phyloP scores from a whole-genome alignment of 331 rosid species.

The Acacia concinna region DNA sequence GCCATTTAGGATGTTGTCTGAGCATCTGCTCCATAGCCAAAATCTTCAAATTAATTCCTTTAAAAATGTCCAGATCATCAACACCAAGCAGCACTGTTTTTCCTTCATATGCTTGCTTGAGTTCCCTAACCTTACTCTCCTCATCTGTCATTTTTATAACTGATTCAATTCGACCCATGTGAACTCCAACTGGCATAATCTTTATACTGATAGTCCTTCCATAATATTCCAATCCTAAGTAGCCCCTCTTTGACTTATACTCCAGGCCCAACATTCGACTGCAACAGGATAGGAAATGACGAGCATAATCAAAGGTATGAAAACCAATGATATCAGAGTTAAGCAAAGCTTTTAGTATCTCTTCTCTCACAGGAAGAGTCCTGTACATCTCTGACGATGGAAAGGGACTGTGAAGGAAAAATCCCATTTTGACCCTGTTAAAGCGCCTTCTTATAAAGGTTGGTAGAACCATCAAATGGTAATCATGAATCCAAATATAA shows the following conservation, averaged over 20 bases:
- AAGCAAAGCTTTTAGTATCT: conserved; percentile 61
- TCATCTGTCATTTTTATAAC: conserved; percentile 46
- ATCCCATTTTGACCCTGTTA: conserved; percentile 57
- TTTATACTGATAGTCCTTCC: conserved; percentile 66
- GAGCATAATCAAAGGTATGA: conserved; percentile 70
- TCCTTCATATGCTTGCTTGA: conserved; percentile 46
- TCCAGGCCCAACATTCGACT: conserved; percentile 65
- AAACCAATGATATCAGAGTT: conserved; percentile 62
- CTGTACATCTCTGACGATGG: conserved; percentile 67
- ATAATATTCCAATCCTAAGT: conserved; percentile 62
- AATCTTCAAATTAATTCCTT: conserved; percentile 58
- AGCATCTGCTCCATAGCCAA: conserved; percentile 67
- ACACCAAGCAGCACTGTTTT: conserved; percentile 58
- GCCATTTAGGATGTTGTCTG: conserved; percentile 51
- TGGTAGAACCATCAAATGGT: conserved; percentile 72
- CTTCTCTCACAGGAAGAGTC: conserved; percentile 64
- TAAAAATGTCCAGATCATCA: conserved; percentile 64
- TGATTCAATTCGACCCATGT: conserved; percentile 60
- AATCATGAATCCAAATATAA: conserved; percentile 67
- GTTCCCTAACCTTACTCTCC: conserved; percentile 42
- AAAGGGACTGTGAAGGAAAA: conserved; percentile 71
- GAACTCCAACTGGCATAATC: conserved; percentile 71
- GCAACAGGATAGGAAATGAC: conserved; percentile 66
- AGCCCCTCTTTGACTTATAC: conserved; percentile 64
- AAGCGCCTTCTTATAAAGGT: conserved; percentile 57